Conservation (phyloP, 2,329 filamentous ascomycete species). For the Bipolaris bicolor region DNA sequence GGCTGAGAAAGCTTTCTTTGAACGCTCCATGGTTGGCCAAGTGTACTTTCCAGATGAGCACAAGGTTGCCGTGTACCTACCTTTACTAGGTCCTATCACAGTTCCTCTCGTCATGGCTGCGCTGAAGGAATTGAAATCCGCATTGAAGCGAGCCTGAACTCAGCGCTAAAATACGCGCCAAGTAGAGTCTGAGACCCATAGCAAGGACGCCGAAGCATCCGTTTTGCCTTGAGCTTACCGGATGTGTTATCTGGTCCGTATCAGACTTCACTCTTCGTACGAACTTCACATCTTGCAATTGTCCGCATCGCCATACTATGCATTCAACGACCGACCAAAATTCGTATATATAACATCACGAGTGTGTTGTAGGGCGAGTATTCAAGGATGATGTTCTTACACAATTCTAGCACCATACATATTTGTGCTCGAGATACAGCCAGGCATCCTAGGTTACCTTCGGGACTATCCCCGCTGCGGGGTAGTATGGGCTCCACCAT, state of each 20-base stretch:
- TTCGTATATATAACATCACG: too few relatives aligned
- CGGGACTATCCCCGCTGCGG: conserved; percentile 4
- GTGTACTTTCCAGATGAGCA: conserved; percentile 99
- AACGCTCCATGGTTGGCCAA: conserved; percentile 98
- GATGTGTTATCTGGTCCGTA: neutral
- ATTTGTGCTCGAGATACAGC: neutral
- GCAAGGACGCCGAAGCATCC: neutral
- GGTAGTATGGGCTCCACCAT: conserved; percentile 4
- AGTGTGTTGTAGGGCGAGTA: neutral
- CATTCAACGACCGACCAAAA: neutral
- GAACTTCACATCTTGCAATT: neutral
- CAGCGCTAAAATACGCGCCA: neutral
- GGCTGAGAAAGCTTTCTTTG: conserved; percentile 94
- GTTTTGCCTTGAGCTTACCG: neutral
- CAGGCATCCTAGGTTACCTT: neutral
- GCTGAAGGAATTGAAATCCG: conserved; percentile 68
- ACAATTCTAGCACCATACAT: neutral
- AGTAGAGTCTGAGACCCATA: neutral
- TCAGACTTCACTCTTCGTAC: neutral
- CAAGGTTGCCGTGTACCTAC: conserved; percentile 94
- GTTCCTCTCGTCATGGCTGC: conserved; percentile 86
- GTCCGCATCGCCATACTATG: neutral
- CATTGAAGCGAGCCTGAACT: conserved; percentile 26
- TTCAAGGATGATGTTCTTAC: neutral
- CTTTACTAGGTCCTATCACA: conserved; percentile 85